Percentiles rank a stretch among this genome's conserved stretches.
Conservation (phyloP, 2,329 filamentous ascomycete species). For the Sarocladium kiliense region DNA sequence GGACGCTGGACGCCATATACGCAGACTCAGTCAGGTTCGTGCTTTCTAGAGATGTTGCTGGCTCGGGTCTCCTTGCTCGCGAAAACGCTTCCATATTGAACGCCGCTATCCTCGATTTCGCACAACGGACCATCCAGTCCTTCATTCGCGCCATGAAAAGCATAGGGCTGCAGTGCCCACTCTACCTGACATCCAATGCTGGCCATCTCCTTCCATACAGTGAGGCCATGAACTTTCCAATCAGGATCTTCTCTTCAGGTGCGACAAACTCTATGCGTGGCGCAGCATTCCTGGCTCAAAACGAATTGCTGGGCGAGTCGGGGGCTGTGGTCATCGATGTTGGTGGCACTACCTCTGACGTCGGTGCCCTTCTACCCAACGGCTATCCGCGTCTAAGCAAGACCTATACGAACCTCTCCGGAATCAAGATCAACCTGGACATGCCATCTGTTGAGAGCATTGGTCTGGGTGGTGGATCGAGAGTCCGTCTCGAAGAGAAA, state of each 20-base stretch:
- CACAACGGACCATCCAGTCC: constrained; percentile 38
- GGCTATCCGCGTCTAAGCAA: constrained; percentile 18
- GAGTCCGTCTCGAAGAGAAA: not conserved
- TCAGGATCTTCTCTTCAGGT: constrained; percentile 19
- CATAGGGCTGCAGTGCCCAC: constrained; percentile 34
- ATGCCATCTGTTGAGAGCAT: constrained; percentile 21
- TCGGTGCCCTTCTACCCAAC: constrained; percentile 16
- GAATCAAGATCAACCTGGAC: constrained; percentile 18
- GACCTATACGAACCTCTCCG: constrained; percentile 17
- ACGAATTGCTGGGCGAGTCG: not conserved
- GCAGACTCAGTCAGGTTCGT: constrained; percentile 34
- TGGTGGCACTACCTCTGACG: constrained; percentile 19
- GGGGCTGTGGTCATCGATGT: constrained; percentile 16
- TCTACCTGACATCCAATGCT: constrained; percentile 50
- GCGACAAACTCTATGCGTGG: constrained; percentile 20
- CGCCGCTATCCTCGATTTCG: constrained; percentile 44
- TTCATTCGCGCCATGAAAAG: constrained; percentile 41
- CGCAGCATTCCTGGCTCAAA: constrained; percentile 15
- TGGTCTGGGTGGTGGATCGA: constrained; percentile 16
- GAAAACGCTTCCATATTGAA: constrained; percentile 54
- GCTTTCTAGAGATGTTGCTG: constrained; percentile 38
- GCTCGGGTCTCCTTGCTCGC: constrained; percentile 37
- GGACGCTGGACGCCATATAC: constrained; percentile 13
- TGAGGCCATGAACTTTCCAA: constrained; percentile 18
- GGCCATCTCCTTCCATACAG: constrained; percentile 53